Base-by-base conservation (phyloP, 345 rosid genomes). In the Hibiscus tridactylites region DNA sequence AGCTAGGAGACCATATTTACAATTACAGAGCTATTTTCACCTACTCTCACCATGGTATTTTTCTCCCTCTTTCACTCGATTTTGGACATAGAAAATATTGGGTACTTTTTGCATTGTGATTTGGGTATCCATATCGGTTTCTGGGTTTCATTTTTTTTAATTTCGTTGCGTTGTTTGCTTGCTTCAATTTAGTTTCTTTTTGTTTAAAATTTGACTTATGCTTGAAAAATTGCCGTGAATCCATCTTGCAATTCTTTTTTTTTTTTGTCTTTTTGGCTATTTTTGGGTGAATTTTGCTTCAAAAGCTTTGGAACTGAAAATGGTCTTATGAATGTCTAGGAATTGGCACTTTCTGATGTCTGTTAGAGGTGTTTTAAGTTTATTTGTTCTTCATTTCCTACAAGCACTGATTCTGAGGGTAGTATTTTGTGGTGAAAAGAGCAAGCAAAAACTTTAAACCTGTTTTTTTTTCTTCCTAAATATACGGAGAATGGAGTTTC, bases 1-100 rank as follows among this genome's bases (percentile, higher is more conserved):
- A 79, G 47, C 79, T 98, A 33, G 99, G 99, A 39, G 96, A 92
- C 79, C 99, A 95, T 72, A 88, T 95, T 83, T 95, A 95, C 84
- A 87, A 96, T 82, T 95, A 95, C 88, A 85, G 98, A 75, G 99
- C 97, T 53, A 85, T 92, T 49, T 92, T 92, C 80, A 71, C 99
- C 69, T 95, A 95, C 77, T 95, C 99, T 79, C 99, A 95, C 76
- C 99, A 95, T 31, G 99, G 99, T 95, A 79, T 33, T 60, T 49
- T 29, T 42, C 63, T 74, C 10, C 61, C 62, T 50, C 42, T 35
- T 61, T 72, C 24, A 65, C 73, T 65, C 16, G 1, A 47, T 24
- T 16, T 35, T 61, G 54, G 31, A 69, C 71, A 50, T 37, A 0
- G 65, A 5, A 28, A 46, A 39, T 39, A 39, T 39, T 7, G 44